These are phyloP conservation scores for Ligustrum vulgare DNA, from an alignment of 257 asterid species.

Conservation along the genomic window DNA sequence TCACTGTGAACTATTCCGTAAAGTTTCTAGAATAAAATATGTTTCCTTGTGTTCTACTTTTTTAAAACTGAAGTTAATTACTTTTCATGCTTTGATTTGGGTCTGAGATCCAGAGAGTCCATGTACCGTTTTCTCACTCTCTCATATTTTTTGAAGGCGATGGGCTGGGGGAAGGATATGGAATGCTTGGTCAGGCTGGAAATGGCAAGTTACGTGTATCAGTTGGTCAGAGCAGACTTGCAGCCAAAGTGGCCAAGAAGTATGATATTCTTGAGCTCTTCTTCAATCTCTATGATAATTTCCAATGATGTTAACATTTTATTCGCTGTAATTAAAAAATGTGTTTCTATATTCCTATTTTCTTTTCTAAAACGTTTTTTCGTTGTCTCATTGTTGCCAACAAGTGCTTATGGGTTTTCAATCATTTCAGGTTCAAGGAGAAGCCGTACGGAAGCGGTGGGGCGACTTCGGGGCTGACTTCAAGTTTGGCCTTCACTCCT, in stretches of 20 bases:
- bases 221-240: constrained; percentile 78
- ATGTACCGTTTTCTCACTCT: constrained; percentile 4
- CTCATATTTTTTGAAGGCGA: constrained; percentile 59
- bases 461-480: constrained; percentile 91
- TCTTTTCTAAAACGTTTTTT: not conserved
- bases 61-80: not conserved
- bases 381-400: constrained; percentile 11
- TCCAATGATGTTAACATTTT: not conserved
- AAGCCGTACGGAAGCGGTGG: constrained; percentile 76
- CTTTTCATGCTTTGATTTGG: not conserved
- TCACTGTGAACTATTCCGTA: not conserved
- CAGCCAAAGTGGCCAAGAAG: constrained; percentile 89
- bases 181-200: constrained; percentile 99
- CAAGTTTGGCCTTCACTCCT: constrained; percentile 96
- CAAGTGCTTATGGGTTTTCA: not conserved
- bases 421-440: constrained; percentile 69
- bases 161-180: constrained; percentile 99
- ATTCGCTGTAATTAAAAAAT: not conserved
- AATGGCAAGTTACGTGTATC: constrained; percentile 93
- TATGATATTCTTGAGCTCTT: constrained; percentile 26
- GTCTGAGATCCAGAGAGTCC: not conserved
- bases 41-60: not conserved
- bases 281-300: not conserved
- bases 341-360: not conserved
- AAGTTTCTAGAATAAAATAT: not conserved